These are phyloP conservation scores for Melampsora abietis-canadensis DNA, from an alignment of 1,284 basidiomycete species.

Conservation along the genomic window DNA sequence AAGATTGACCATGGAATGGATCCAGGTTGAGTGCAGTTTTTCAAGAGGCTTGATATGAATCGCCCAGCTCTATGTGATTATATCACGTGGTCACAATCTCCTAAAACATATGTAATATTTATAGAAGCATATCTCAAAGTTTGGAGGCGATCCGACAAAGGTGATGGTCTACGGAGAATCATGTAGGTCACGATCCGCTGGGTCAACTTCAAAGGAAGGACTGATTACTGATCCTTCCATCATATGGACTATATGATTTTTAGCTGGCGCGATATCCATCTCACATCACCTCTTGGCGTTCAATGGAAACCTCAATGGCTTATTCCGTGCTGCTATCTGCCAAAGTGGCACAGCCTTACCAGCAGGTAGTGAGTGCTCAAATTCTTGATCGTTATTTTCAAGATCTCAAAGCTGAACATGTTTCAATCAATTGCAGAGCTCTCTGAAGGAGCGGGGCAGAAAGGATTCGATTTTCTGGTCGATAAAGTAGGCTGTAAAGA, in stretches of 20 bases:
- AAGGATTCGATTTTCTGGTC: constrained; percentile 21
- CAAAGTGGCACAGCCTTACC: constrained; percentile 39
- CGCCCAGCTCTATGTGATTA: not conserved
- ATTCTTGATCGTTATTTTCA: not conserved
- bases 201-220: too few species aligned
- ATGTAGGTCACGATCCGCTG: not conserved
- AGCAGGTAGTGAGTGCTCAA: constrained; percentile 12
- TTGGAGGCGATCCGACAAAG: constrained; percentile 53
- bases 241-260: not conserved
- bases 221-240: not conserved
- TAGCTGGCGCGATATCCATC: constrained; percentile 39
- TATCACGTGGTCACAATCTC: not conserved
- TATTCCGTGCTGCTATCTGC: constrained; percentile 39
- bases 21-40: constrained; percentile 39
- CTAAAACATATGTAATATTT: not conserved
- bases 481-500: constrained; percentile 7
- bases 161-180: constrained; percentile 50
- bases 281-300: constrained; percentile 38
- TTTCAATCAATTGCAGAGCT: constrained; percentile 5
- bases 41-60: not conserved
- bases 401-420: not conserved
- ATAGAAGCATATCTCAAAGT: constrained; percentile 51
- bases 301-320: constrained; percentile 26
- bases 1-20: constrained; percentile 48
- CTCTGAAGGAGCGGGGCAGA: constrained; percentile 37